Percentiles rank a stretch among this genome's conserved stretches.
Conservation (phyloP, 2,329 filamentous ascomycete genomes). For the Colletotrichum spaethianum region DNA sequence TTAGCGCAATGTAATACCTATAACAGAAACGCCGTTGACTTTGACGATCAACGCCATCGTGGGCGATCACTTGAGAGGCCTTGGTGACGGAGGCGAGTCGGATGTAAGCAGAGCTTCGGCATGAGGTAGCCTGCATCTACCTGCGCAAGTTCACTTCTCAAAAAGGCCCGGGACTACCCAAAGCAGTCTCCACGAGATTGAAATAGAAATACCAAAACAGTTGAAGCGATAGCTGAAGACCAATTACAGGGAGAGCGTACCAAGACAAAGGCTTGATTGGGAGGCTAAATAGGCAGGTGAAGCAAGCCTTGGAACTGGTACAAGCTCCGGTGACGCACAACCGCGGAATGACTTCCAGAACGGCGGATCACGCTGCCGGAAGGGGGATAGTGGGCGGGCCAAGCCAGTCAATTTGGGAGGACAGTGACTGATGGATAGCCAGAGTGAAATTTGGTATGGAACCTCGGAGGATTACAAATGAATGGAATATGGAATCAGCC, state of each 20-base stretch:
- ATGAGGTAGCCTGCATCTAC: background rate
- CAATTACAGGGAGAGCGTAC: background rate
- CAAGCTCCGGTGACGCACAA: background rate
- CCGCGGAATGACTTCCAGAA: background rate
- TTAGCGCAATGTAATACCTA: background rate
- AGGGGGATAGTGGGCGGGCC: background rate
- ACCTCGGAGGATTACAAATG: background rate
- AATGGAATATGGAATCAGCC: background rate
- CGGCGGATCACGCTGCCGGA: background rate
- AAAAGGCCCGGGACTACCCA: background rate
- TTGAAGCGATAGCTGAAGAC: background rate
- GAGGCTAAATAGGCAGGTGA: constrained; percentile 8
- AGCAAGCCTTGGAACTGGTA: background rate
- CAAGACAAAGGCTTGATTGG: background rate
- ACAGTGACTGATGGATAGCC: background rate
- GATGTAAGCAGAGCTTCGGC: background rate
- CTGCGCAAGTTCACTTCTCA: background rate
- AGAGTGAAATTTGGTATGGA: background rate
- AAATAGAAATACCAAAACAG: too few relatives aligned
- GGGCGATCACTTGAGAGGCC: background rate
- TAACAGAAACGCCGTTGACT: background rate
- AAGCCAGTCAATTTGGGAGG: background rate
- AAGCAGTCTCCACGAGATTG: background rate
- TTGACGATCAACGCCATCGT: background rate
- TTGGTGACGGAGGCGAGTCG: background rate